A percentile compares a stretch with the other conserved stretches of the same genome.
Evolutionary conservation across 2,329 filamentous ascomycete species (phyloP).

Genomic region (Monilinia laxa): DNA sequence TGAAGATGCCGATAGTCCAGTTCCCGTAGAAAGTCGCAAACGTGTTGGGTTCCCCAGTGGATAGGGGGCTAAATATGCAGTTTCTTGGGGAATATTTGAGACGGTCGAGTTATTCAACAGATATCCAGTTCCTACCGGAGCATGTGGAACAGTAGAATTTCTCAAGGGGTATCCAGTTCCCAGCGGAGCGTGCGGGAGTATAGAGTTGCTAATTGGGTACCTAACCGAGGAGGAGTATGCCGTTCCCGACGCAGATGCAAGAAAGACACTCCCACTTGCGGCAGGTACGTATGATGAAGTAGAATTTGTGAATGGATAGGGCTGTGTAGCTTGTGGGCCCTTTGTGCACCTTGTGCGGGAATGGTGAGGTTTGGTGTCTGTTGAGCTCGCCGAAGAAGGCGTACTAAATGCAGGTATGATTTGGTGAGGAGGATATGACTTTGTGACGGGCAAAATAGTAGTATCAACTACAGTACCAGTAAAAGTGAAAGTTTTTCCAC

Average conservation of each 20-base stretch:
- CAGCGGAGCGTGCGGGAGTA: background rate
- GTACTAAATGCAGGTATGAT: background rate
- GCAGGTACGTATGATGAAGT: background rate
- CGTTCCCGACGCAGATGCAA: background rate
- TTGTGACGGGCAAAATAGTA: background rate
- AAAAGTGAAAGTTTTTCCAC: background rate
- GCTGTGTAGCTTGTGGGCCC: background rate
- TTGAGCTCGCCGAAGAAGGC: background rate
- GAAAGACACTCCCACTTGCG: background rate
- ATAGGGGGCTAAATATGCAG: slow-evolving; percentile 2
- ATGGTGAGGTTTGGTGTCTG: background rate
- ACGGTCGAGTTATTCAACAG: too few species aligned
- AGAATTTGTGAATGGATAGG: background rate
- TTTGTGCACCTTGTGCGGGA: slow-evolving; percentile 1
- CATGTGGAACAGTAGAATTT: background rate
- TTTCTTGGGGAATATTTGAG: background rate
- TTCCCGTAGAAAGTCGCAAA: too few species aligned
- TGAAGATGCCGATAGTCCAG: too few species aligned
- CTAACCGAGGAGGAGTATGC: background rate
- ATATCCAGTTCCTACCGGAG: slow-evolving; percentile 1
- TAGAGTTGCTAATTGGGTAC: slow-evolving; percentile 9
- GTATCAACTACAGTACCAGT: slow-evolving; percentile 6
- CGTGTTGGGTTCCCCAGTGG: background rate
- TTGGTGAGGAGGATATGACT: background rate
- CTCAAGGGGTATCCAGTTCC: background rate